These are phyloP conservation scores for Vanderwaltozyma verrucispora DNA, from an alignment of 805 yeast genomes.

Conservation along the genomic window DNA sequence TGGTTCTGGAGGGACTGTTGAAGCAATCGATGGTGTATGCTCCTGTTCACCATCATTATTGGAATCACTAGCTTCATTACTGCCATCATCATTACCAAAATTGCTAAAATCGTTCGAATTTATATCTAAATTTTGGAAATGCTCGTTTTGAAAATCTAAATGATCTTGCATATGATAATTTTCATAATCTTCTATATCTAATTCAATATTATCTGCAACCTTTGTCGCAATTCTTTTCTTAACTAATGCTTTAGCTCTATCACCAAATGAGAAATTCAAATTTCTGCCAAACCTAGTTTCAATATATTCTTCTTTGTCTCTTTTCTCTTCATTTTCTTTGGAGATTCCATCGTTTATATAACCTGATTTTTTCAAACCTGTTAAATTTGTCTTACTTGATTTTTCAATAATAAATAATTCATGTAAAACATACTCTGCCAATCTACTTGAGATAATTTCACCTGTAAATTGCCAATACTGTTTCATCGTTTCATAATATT, in stretches of 20 bases:
- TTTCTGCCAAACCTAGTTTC: constrained; percentile 91
- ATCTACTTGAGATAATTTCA: constrained; percentile 86
- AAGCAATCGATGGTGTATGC: constrained; percentile 2
- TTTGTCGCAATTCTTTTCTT: constrained; percentile 65
- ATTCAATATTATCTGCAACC: constrained; percentile 33
- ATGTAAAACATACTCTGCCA: constrained; percentile 73
- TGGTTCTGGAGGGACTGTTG: constrained; percentile 24
- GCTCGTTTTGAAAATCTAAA: not conserved
- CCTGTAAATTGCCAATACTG: constrained; percentile 97
- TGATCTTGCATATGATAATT: constrained; percentile 7
- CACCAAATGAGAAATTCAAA: constrained; percentile 64
- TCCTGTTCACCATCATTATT: constrained; percentile 1
- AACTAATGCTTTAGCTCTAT: constrained; percentile 65
- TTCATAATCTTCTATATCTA: constrained; percentile 13
- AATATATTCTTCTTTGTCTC: constrained; percentile 52
- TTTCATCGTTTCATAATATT: constrained; percentile 55
- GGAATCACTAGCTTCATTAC: no score
- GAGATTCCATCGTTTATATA: constrained; percentile 1
- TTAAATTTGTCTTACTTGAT: constrained; percentile 11
- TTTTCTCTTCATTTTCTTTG: constrained; percentile 14
- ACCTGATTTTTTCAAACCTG: no score
- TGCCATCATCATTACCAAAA: not conserved
- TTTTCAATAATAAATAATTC: constrained; percentile 39
- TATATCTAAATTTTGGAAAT: not conserved
- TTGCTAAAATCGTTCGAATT: not conserved